Evolutionary conservation across 192 early-diverging fungal species (phyloP).

Genomic region (Allomyces arbusculus): DNA sequence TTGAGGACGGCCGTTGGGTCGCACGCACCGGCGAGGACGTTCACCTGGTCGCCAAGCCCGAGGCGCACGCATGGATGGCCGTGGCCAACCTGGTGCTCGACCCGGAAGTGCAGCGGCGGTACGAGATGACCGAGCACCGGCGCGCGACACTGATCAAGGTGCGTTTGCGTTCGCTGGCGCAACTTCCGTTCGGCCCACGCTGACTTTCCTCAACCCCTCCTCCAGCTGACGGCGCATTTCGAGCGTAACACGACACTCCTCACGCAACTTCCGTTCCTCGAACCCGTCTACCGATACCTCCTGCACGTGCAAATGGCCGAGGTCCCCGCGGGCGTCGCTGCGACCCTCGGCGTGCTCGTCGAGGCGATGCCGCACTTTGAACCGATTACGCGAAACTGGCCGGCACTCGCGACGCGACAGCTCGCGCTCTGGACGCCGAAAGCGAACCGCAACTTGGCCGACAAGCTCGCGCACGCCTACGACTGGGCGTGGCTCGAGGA

Average conservation of each 20-base stretch:
- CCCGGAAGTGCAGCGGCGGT: neutral
- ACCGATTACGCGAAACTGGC: neutral
- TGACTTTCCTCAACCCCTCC: neutral
- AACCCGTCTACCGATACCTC: neutral
- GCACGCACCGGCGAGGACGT: neutral
- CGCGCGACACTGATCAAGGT: neutral
- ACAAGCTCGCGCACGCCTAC: neutral
- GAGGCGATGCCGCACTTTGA: neutral
- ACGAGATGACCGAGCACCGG: neutral
- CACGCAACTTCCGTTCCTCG: neutral
- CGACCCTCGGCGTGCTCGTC: neutral
- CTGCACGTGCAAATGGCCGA: neutral
- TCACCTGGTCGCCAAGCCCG: neutral
- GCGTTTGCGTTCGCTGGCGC: neutral
- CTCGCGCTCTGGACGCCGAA: neutral
- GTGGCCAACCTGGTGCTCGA: neutral
- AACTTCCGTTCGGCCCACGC: too few species aligned
- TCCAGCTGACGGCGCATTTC: neutral
- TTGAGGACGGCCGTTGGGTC: neutral
- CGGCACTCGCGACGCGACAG: neutral
- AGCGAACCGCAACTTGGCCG: neutral
- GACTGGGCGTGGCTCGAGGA: neutral
- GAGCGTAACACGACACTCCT: neutral
- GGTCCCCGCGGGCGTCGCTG: neutral
- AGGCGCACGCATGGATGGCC: neutral